Conservation (phyloP, 148 eudicot genomes). For the Chenopodium suecicum region DNA sequence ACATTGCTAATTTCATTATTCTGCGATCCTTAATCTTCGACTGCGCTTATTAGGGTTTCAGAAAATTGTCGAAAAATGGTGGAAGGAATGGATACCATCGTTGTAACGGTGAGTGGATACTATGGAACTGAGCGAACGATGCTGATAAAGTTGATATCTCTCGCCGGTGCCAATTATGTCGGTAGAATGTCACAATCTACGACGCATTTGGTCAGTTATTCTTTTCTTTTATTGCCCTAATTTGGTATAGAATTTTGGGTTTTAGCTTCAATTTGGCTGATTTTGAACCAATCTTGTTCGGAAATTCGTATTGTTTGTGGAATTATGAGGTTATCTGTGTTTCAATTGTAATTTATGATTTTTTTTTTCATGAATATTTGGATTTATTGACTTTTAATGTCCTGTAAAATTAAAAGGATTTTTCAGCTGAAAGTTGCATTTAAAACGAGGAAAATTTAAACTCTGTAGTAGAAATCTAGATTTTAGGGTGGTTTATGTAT, state of each 20-base stretch:
- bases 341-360: background rate
- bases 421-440: background rate
- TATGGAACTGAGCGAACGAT: slow-evolving; percentile 63
- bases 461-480: background rate
- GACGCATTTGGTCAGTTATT: slow-evolving; percentile 66
- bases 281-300: background rate
- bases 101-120: slow-evolving; percentile 85
- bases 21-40: background rate
- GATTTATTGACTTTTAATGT: background rate
- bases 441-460: too few relatives aligned
- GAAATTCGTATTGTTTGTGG: background rate
- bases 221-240: background rate
- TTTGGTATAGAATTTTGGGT: background rate
- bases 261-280: background rate
- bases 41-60: slow-evolving; percentile 15
- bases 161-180: slow-evolving; percentile 63
- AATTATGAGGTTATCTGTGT: background rate
- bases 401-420: background rate
- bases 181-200: slow-evolving; percentile 58
- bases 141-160: slow-evolving; percentile 59
- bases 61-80: slow-evolving; percentile 14
- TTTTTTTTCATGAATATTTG: background rate
- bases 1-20: background rate
- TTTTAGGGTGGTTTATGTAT: background rate
- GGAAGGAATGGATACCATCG: slow-evolving; percentile 64